phyloP scores from a whole-genome alignment of 2,329 filamentous ascomycete genomes.

The Alternaria ethzedia region DNA sequence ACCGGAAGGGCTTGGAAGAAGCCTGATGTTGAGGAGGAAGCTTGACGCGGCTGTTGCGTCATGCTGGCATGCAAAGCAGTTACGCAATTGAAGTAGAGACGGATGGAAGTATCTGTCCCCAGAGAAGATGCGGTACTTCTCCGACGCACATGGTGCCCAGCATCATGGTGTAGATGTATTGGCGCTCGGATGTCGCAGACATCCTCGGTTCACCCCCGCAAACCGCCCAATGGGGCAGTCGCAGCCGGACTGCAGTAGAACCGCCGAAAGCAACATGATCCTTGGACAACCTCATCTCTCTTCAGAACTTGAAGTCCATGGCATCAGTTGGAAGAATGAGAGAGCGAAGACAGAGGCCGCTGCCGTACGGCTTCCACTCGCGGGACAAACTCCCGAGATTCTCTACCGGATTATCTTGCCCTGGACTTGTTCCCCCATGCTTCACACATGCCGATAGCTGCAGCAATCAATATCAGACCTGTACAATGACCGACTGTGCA shows the following conservation, averaged over 20 bases:
- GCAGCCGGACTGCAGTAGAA: not conserved
- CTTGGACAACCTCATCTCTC: not conserved
- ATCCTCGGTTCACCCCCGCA: not conserved
- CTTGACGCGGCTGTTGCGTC: slow-evolving; percentile 4
- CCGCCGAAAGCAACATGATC: not conserved
- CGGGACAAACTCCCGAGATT: not conserved
- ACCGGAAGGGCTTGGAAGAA: slow-evolving; percentile 40
- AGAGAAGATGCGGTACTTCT: not conserved
- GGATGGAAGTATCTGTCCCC: not conserved
- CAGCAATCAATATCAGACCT: not conserved
- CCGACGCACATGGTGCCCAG: not conserved
- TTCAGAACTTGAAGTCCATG: not conserved
- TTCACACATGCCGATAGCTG: not conserved
- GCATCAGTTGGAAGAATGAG: not conserved
- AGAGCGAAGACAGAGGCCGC: not conserved
- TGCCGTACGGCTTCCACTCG: not conserved
- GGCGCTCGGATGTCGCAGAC: not conserved
- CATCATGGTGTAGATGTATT: not conserved
- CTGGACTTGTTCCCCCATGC: not conserved
- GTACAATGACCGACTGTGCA: not conserved
- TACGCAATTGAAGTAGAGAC: not conserved
- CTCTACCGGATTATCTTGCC: not conserved
- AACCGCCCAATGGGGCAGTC: not conserved
- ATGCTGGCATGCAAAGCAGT: slow-evolving; percentile 23
- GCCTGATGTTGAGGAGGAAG: slow-evolving; percentile 37